Conservation (phyloP, 768 basidiomycete genomes). For the Tylopilus subfusipes region DNA sequence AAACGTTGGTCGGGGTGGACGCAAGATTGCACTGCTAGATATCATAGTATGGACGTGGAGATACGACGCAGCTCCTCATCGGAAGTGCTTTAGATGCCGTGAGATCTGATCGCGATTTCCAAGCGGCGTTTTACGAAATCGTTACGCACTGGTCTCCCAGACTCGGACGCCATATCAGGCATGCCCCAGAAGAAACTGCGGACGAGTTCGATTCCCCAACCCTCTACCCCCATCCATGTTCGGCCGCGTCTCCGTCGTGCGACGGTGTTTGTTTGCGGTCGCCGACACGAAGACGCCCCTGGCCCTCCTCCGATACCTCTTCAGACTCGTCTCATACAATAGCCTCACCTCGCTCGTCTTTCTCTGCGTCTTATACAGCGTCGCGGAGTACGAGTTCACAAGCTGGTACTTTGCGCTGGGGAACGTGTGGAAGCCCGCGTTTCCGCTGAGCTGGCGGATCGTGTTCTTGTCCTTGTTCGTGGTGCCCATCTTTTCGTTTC, state of each 20-base stretch:
- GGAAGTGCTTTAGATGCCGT: too few species aligned
- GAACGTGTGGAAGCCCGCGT: constrained; percentile 15
- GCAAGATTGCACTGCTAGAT: too few species aligned
- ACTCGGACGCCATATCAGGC: too few species aligned
- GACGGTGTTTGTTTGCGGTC: not conserved
- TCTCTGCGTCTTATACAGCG: constrained; percentile 4
- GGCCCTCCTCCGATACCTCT: not conserved
- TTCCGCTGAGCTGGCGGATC: constrained; percentile 21
- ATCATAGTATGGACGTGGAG: too few species aligned
- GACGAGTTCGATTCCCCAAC: not conserved
- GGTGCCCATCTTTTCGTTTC: constrained; percentile 8
- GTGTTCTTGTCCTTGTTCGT: constrained; percentile 13
- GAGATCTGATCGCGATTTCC: too few species aligned
- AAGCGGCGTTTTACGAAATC: too few species aligned
- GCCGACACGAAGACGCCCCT: not conserved
- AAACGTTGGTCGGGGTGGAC: too few species aligned
- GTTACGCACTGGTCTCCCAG: too few species aligned
- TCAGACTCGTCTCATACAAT: not conserved
- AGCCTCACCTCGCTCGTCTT: not conserved
- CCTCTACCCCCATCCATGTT: constrained; percentile 6
- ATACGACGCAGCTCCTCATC: too few species aligned
- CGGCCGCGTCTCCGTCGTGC: not conserved
- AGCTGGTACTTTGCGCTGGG: constrained; percentile 3
- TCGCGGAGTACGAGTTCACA: constrained; percentile 11
- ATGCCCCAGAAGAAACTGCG: not conserved